Evolutionary conservation across 2,329 filamentous ascomycete genomes (phyloP).

Genomic region (Cryphonectria carpinicola): DNA sequence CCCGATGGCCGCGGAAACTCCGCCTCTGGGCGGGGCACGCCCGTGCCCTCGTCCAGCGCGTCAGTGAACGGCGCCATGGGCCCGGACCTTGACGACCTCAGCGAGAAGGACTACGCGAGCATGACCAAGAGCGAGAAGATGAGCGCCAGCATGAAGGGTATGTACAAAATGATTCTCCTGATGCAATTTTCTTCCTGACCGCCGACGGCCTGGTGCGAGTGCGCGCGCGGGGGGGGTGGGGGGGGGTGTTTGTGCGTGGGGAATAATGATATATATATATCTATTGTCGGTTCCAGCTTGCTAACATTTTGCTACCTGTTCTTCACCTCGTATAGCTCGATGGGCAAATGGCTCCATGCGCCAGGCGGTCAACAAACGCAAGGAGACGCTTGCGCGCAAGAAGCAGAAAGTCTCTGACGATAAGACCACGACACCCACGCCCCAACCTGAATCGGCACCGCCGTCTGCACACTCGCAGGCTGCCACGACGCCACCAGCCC

Average conservation of each 20-base stretch:
- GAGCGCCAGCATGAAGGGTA: conserved; percentile 68
- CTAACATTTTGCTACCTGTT: conserved; percentile 21
- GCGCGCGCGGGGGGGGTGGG: background rate
- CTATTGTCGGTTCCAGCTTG: background rate
- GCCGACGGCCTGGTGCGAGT: background rate
- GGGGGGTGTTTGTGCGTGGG: too few relatives aligned
- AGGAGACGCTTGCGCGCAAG: conserved; percentile 63
- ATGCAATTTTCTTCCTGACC: background rate
- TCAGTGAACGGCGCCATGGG: conserved; percentile 36
- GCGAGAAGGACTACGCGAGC: conserved; percentile 60
- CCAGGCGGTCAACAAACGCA: conserved; percentile 62
- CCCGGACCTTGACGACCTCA: conserved; percentile 38
- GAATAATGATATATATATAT: conserved; percentile 1
- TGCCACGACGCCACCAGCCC: conserved; percentile 5
- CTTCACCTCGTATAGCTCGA: conserved; percentile 45
- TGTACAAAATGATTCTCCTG: conserved; percentile 33
- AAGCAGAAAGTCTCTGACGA: conserved; percentile 41
- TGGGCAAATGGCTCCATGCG: conserved; percentile 66
- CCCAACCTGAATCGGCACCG: conserved; percentile 23
- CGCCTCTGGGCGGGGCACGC: conserved; percentile 40
- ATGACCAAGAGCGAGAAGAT: conserved; percentile 71
- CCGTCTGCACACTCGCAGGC: conserved; percentile 23
- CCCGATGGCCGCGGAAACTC: conserved; percentile 14
- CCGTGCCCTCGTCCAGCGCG: conserved; percentile 30
- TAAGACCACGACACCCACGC: conserved; percentile 24